phyloP scores from a whole-genome alignment of 352 stramenopile species.

The Globisporangium emineosum region DNA sequence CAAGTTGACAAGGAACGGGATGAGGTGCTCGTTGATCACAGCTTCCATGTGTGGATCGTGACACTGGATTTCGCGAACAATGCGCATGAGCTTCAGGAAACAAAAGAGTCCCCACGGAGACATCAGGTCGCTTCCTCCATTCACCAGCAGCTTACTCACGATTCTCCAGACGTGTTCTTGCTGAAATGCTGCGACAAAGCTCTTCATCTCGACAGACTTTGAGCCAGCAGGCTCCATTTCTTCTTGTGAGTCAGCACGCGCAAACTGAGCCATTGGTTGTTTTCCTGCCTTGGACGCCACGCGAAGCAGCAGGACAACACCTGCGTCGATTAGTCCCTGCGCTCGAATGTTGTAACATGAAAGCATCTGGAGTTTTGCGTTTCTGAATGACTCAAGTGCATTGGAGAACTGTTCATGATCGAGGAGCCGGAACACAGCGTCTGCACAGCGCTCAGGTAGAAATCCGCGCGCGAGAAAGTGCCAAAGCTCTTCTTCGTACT shows the following conservation, averaged over 20 bases:
- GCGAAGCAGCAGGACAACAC: constrained; percentile 60
- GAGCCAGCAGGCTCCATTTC: background rate
- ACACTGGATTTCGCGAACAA: constrained; percentile 65
- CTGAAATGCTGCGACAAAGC: constrained; percentile 46
- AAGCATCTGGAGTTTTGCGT: constrained; percentile 44
- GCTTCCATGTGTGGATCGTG: constrained; percentile 39
- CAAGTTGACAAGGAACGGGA: constrained; percentile 57
- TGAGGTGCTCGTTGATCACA: constrained; percentile 50
- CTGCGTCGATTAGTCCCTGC: constrained; percentile 60
- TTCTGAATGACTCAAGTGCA: constrained; percentile 1
- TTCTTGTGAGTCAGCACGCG: background rate
- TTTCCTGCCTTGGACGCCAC: constrained; percentile 51
- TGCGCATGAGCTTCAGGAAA: constrained; percentile 76
- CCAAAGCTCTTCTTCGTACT: constrained; percentile 39
- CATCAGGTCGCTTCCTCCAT: constrained; percentile 55
- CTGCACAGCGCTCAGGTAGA: constrained; percentile 26
- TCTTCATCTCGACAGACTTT: constrained; percentile 25
- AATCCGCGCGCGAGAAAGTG: constrained; percentile 45
- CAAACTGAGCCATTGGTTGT: constrained; percentile 12
- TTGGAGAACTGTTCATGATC: constrained; percentile 25
- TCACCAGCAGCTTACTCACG: constrained; percentile 42
- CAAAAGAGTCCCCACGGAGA: constrained; percentile 85
- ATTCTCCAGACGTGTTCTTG: constrained; percentile 44
- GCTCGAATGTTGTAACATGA: constrained; percentile 68
- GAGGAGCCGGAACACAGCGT: constrained; percentile 51